A percentile compares a stretch with the other conserved stretches of the same genome.
phyloP scores from a whole-genome alignment of 345 rosid genomes.

The Rhodomyrtus tomentosa region DNA sequence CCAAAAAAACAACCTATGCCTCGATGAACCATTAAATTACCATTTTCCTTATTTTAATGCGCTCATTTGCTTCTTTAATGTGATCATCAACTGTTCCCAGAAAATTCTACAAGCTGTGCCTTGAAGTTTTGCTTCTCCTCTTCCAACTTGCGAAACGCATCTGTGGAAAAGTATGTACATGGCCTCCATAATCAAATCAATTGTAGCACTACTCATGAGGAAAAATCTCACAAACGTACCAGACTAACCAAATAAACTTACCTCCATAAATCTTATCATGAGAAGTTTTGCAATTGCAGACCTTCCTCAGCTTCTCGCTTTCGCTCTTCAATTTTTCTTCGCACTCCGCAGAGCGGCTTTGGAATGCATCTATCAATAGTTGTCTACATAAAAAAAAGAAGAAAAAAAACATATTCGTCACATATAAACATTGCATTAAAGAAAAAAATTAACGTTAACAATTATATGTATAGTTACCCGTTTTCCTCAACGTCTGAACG shows the following conservation, averaged over 20 bases:
- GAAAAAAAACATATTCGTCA: too few species aligned
- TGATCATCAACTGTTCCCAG: not conserved
- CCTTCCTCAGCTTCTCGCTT: too few species aligned
- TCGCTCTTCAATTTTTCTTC: too few species aligned
- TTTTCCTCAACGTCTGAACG: accelerated
- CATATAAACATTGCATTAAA: too few species aligned
- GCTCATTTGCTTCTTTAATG: accelerated
- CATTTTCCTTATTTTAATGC: not conserved
- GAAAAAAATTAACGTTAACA: too few species aligned
- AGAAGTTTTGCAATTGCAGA: too few species aligned
- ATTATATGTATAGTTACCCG: not conserved
- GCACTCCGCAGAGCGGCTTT: accelerated
- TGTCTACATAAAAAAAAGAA: accelerated
- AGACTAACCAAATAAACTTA: not conserved
- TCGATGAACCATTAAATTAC: not conserved
- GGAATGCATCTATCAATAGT: too few species aligned
- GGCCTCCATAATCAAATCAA: too few species aligned
- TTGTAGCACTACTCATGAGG: not conserved
- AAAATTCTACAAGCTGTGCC: not conserved
- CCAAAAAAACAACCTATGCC: accelerated
- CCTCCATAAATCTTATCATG: not conserved
- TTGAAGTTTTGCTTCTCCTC: accelerated
- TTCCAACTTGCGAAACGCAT: accelerated
- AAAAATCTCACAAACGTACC: too few species aligned
- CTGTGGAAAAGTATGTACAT: not conserved